phyloP scores from a whole-genome alignment of 192 early-diverging fungal species.

The Umbelopsis sp. region DNA sequence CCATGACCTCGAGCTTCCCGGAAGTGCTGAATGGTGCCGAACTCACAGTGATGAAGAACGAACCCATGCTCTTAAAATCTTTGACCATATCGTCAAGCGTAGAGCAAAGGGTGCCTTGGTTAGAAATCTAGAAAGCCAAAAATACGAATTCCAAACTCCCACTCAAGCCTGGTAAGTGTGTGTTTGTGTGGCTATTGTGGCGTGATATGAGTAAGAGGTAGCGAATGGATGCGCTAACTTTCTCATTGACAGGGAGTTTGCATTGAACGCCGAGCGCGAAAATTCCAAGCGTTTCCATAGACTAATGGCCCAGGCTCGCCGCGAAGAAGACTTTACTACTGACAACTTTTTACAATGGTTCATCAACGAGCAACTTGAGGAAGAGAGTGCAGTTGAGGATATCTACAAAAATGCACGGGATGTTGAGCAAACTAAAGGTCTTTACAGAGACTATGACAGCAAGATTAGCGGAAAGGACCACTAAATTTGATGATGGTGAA shows the following conservation, averaged over 20 bases:
- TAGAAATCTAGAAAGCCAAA: not conserved
- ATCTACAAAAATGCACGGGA: constrained; percentile 39
- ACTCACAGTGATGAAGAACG: constrained; percentile 45
- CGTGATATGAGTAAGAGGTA: not conserved
- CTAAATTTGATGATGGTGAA: not conserved
- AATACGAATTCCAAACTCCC: constrained; percentile 34
- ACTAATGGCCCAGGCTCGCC: constrained; percentile 35
- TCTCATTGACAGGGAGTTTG: constrained; percentile 17
- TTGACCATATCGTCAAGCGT: constrained; percentile 47
- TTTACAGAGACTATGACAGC: constrained; percentile 39
- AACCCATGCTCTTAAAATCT: constrained; percentile 42
- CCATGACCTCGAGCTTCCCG: constrained; percentile 43
- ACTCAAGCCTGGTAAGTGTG: constrained; percentile 36
- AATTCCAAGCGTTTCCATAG: constrained; percentile 37
- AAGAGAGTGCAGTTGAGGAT: constrained; percentile 43
- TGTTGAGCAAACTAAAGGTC: constrained; percentile 38
- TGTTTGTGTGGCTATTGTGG: not conserved
- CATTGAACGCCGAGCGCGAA: constrained; percentile 32
- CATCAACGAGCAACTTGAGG: constrained; percentile 44
- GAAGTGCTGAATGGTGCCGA: constrained; percentile 43
- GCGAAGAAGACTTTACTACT: constrained; percentile 39
- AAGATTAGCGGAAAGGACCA: constrained; percentile 41
- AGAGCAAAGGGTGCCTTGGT: constrained; percentile 44
- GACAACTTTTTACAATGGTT: constrained; percentile 44
- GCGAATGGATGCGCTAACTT: not conserved